These are phyloP conservation scores for Pueraria montana DNA, from an alignment of 306 rosid species.

Conservation along the genomic window DNA sequence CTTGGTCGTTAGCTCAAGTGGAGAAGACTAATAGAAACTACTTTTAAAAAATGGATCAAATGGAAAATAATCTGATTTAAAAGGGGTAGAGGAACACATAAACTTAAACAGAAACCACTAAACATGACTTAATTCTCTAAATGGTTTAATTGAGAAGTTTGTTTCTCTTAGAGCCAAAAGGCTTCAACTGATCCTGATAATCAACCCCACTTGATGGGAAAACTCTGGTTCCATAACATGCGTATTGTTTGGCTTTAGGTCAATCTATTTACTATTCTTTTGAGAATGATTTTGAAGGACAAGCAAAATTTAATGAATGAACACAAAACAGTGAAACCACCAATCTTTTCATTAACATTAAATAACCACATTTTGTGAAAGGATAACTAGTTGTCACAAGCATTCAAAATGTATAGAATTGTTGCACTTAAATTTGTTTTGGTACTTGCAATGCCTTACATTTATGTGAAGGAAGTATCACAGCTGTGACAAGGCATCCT, in stretches of 20 bases:
- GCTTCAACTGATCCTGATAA: no score
- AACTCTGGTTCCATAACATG: no score
- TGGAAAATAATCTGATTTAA: neutral
- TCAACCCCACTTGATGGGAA: no score
- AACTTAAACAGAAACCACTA: no score
- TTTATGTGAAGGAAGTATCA: no score
- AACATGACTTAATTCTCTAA: no score
- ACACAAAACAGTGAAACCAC: neutral
- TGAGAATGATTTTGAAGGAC: slow-evolving; percentile 4
- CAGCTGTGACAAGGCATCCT: no score
- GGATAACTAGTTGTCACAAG: no score
- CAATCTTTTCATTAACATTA: neutral
- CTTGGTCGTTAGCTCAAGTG: neutral
- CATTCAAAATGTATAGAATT: neutral
- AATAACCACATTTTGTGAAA: neutral
- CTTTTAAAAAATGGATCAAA: neutral
- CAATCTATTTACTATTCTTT: neutral
- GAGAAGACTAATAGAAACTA: neutral
- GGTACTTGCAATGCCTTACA: neutral
- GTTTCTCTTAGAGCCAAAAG: no score
- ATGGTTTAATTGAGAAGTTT: no score
- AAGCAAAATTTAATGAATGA: neutral
- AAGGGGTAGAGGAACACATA: neutral
- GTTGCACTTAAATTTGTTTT: neutral
- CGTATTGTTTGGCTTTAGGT: no score